phyloP scores from a whole-genome alignment of 768 basidiomycete genomes.

The Fistulinella prunicolor region DNA sequence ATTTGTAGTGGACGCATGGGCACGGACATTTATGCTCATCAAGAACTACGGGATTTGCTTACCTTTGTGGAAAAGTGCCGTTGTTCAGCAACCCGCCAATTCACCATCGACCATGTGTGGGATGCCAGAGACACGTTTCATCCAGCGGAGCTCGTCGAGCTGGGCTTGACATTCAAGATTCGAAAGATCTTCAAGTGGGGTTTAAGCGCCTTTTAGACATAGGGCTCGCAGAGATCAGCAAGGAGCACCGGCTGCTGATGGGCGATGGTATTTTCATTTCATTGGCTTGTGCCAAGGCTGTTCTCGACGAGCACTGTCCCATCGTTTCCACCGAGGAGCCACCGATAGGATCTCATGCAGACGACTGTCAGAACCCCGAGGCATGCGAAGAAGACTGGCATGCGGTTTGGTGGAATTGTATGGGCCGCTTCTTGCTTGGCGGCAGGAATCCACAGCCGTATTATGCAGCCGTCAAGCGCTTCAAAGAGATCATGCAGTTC shows the following conservation, averaged over 20 bases:
- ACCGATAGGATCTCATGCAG: not conserved
- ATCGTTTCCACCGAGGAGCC: conserved; percentile 11
- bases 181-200: not conserved
- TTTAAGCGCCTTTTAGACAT: not conserved
- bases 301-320: not conserved
- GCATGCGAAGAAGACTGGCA: conserved; percentile 20
- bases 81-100: not conserved
- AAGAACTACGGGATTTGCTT: not conserved
- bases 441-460: conserved; percentile 15
- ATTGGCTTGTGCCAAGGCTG: not conserved
- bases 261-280: not conserved
- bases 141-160: not conserved
- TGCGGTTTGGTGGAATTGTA: conserved; percentile 21
- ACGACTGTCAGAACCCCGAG: not conserved
- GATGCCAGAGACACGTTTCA: not conserved
- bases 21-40: not conserved
- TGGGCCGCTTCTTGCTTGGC: conserved; percentile 20
- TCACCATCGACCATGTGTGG: not conserved
- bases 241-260: not conserved
- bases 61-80: not conserved
- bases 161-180: not conserved
- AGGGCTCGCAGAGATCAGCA: not conserved
- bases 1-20: not conserved
- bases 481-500: conserved; percentile 14
- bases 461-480: conserved; percentile 4